Conservation (phyloP, 176 grass and related monocot genomes). For the bread wheat (Triticum aestivum) region IWGSC_CS_RefSeq_v2.1 NC_057806.1:668249617-668250116, state of each 20-base stretch:
- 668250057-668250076: too few species aligned
- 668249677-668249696: not conserved
- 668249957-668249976: not conserved
- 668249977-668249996: not conserved
- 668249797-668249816: too few species aligned
- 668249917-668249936: not conserved
- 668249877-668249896: not conserved
- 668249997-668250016: too few species aligned
- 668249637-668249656: not conserved
- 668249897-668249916: too few species aligned
- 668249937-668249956: too few species aligned
- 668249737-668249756: not conserved
- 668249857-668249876: not conserved
- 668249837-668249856: not conserved
- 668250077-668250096: too few species aligned
- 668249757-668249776: not conserved
- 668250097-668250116: too few species aligned
- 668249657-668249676: not conserved
- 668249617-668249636: not conserved
- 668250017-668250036: too few species aligned
- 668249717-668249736: not conserved
- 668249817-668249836: not conserved
- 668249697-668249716: too few species aligned
- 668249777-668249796: not conserved
- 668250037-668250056: too few species aligned